A percentile compares a stretch with the other conserved stretches of the same genome.
Evolutionary conservation across 345 rosid species (phyloP).

Genomic region (Salix arbutifolia): DNA sequence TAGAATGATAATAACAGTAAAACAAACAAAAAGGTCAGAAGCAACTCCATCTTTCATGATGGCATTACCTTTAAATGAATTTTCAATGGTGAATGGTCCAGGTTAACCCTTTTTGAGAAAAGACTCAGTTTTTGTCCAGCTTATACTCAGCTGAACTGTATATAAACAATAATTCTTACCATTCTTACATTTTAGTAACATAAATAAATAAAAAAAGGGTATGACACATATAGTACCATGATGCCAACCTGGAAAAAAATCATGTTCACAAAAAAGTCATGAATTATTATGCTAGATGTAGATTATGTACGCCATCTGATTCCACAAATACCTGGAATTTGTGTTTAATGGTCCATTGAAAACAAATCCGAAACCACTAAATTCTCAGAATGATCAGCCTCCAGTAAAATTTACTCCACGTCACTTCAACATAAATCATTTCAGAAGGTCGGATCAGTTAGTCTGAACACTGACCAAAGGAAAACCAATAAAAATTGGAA

Average conservation of each 20-base stretch:
- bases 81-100: too few relatives aligned
- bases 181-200: neutral
- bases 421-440: neutral
- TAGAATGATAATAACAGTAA: too few relatives aligned
- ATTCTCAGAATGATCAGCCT: neutral
- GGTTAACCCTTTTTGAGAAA: too few relatives aligned
- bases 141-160: neutral
- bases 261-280: neutral
- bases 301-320: neutral
- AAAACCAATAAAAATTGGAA: neutral
- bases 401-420: neutral
- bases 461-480: neutral
- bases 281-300: neutral
- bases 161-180: neutral
- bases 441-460: neutral
- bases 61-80: too few relatives aligned
- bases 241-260: neutral
- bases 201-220: neutral
- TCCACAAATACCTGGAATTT: neutral
- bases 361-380: neutral
- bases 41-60: too few relatives aligned
- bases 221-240: neutral
- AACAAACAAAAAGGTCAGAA: too few relatives aligned
- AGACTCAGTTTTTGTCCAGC: too few relatives aligned
- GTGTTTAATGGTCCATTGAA: neutral